These are phyloP conservation scores for Hydnum rufescens DNA, from an alignment of 768 basidiomycete genomes.

Conservation along the genomic window DNA sequence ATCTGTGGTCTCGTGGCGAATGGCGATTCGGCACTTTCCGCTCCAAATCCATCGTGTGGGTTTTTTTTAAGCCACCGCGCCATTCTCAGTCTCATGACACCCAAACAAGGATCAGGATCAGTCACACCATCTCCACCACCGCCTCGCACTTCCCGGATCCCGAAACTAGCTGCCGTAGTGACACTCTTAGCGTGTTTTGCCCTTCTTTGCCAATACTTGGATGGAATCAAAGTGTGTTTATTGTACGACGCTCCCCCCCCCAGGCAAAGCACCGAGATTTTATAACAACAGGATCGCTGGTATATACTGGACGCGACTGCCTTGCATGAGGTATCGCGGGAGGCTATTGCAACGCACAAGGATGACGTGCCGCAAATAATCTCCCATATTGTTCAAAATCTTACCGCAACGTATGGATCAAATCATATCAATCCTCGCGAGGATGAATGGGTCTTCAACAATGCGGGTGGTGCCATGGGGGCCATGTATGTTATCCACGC, in stretches of 20 bases:
- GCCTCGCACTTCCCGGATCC: not conserved
- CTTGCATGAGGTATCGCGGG: slow-evolving; percentile 53
- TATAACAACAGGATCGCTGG: slow-evolving; percentile 45
- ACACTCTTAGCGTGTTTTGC: slow-evolving; percentile 12
- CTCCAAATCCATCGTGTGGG: too few species aligned
- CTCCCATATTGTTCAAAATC: slow-evolving; percentile 59
- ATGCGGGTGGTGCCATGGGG: slow-evolving; percentile 96
- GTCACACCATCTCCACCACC: not conserved
- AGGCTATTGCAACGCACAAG: slow-evolving; percentile 46
- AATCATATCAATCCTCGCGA: slow-evolving; percentile 32
- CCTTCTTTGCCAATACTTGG: slow-evolving; percentile 11
- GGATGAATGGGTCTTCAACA: slow-evolving; percentile 87
- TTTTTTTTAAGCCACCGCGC: too few species aligned
- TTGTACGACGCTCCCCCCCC: too few species aligned
- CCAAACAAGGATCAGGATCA: not conserved
- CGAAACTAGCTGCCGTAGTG: not conserved
- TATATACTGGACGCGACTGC: slow-evolving; percentile 62
- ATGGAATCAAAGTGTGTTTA: slow-evolving; percentile 17
- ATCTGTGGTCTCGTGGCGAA: too few species aligned
- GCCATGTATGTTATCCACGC: slow-evolving; percentile 97
- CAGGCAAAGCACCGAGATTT: too few species aligned
- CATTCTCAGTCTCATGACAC: too few species aligned
- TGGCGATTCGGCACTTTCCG: too few species aligned
- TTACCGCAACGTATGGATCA: slow-evolving; percentile 50
- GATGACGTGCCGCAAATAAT: slow-evolving; percentile 58